Evolutionary conservation across 1,284 basidiomycete genomes (phyloP).

Genomic region (Amylostereum areolatum): DNA sequence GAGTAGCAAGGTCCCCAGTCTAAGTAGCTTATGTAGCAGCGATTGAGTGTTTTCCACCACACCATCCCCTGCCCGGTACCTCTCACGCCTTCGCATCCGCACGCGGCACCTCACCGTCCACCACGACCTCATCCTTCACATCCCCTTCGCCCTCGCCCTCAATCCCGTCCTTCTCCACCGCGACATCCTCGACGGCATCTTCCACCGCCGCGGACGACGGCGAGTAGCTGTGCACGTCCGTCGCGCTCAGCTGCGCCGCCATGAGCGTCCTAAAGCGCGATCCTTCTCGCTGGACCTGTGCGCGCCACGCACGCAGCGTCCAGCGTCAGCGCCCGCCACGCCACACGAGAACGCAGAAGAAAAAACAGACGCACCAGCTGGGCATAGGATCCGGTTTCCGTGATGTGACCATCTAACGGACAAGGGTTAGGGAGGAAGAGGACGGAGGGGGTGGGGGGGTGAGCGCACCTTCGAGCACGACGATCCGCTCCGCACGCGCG

Average conservation of each 20-base stretch:
- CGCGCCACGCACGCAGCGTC: constrained; percentile 1
- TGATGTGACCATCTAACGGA: constrained; percentile 64
- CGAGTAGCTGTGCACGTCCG: no score
- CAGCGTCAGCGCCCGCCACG: background rate
- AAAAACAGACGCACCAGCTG: constrained; percentile 51
- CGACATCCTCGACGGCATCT: no score
- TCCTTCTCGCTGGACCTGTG: constrained; percentile 53
- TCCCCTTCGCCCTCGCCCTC: no score
- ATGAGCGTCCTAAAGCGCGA: constrained; percentile 80
- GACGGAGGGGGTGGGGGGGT: background rate
- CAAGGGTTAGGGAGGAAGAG: background rate
- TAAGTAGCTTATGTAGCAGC: no score
- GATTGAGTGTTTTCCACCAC: no score
- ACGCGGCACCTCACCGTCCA: no score
- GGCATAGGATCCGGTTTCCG: constrained; percentile 80
- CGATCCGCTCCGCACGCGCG: constrained; percentile 78
- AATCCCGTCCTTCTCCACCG: no score
- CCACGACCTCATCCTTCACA: no score
- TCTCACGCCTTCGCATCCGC: no score
- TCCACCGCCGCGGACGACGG: no score
- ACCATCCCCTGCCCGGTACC: no score
- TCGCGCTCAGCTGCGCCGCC: constrained; percentile 76
- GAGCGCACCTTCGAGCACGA: constrained; percentile 72
- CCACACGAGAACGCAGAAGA: background rate
- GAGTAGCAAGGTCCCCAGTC: no score